A percentile compares a stretch with the other conserved stretches of the same genome.
phyloP scores from a whole-genome alignment of 352 stramenopile genomes.

The Phytopythium oedochilum region DNA sequence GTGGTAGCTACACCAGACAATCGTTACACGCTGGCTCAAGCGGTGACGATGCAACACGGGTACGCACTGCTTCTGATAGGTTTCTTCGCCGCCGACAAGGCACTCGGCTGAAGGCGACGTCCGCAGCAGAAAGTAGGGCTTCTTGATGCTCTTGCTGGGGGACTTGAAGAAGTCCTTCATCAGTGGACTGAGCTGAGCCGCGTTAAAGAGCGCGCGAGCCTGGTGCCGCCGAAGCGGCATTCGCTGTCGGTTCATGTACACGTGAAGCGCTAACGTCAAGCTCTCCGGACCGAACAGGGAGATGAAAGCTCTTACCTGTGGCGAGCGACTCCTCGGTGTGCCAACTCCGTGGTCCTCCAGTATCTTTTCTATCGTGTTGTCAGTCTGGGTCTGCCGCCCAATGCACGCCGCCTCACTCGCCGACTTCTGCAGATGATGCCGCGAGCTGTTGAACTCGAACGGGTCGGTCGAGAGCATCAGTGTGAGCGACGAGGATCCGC shows the following conservation, averaged over 20 bases:
- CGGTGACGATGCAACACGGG: background rate
- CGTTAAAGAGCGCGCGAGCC: constrained; percentile 67
- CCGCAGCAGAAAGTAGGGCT: constrained; percentile 64
- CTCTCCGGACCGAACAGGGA: no score
- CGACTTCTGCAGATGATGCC: constrained; percentile 21
- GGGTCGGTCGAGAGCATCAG: background rate
- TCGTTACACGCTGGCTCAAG: no score
- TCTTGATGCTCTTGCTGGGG: constrained; percentile 55
- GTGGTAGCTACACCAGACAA: constrained; percentile 30
- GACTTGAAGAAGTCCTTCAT: constrained; percentile 75
- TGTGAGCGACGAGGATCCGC: background rate
- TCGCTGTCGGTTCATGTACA: constrained; percentile 1
- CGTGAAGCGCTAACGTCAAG: background rate
- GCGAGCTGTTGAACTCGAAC: background rate
- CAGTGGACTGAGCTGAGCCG: constrained; percentile 70
- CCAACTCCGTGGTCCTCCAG: constrained; percentile 17
- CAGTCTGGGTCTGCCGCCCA: constrained; percentile 34
- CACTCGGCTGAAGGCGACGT: constrained; percentile 70
- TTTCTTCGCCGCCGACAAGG: constrained; percentile 73
- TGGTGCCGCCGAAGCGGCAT: constrained; percentile 49
- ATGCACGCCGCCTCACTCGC: constrained; percentile 50
- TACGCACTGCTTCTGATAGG: constrained; percentile 67
- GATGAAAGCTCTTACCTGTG: background rate
- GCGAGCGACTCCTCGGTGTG: constrained; percentile 4
- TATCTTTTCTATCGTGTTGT: constrained; percentile 63